Percentiles rank a stretch among this genome's conserved stretches.
Conservation (phyloP, 441 rosid species). For the Jatropha podagrica region DNA sequence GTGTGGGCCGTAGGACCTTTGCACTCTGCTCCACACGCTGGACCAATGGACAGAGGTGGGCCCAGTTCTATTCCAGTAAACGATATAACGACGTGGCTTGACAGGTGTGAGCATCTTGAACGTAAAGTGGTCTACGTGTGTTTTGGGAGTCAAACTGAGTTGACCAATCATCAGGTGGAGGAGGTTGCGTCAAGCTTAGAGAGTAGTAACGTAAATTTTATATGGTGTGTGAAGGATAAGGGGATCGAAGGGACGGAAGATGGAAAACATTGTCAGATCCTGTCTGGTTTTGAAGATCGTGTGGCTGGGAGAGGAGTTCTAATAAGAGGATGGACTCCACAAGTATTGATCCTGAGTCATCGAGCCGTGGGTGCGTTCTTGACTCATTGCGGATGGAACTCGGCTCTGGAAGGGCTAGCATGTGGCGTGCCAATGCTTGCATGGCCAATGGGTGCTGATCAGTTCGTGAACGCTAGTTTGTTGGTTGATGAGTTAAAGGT, state of each 20-base stretch:
- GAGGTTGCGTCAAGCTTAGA: slow-evolving; percentile 44
- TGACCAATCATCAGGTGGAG: slow-evolving; percentile 36
- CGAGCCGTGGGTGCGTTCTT: slow-evolving; percentile 50
- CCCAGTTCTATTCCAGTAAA: slow-evolving; percentile 3
- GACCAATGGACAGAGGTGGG: slow-evolving; percentile 36
- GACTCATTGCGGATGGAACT: slow-evolving; percentile 74
- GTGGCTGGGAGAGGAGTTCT: slow-evolving; percentile 39
- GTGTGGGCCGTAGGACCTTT: slow-evolving; percentile 53
- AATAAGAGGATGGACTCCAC: slow-evolving; percentile 61
- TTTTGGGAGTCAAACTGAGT: slow-evolving; percentile 51
- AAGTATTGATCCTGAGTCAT: slow-evolving; percentile 42
- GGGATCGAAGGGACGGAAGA: too few relatives aligned
- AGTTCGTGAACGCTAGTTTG: slow-evolving; percentile 36
- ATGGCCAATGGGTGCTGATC: slow-evolving; percentile 67
- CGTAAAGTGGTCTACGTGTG: slow-evolving; percentile 48
- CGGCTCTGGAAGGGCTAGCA: slow-evolving; percentile 41
- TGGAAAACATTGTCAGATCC: slow-evolving; percentile 8
- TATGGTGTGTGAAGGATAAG: slow-evolving; percentile 49
- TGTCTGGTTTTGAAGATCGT: slow-evolving; percentile 43
- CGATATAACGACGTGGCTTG: slow-evolving; percentile 41
- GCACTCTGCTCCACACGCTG: slow-evolving; percentile 6
- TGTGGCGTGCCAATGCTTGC: slow-evolving; percentile 44
- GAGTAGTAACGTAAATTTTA: slow-evolving; percentile 39
- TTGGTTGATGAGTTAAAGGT: slow-evolving; percentile 42
- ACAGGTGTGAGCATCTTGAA: slow-evolving; percentile 36